phyloP scores from a whole-genome alignment of 805 yeast genomes.

The Torulaspora microellipsoides region DNA sequence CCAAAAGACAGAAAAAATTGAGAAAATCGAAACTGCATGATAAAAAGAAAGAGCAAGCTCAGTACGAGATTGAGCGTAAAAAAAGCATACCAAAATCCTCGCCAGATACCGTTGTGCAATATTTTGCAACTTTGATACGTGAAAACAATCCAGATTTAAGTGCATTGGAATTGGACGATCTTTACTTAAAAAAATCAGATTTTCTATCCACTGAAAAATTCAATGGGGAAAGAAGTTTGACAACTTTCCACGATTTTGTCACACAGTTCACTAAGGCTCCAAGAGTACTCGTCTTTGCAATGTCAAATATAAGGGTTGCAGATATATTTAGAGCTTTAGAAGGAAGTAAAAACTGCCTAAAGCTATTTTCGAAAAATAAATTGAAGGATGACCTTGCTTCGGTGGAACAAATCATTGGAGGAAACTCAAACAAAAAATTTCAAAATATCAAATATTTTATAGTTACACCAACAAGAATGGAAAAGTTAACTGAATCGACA shows the following conservation, averaged over 20 bases:
- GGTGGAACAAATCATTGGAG: slow-evolving; percentile 22
- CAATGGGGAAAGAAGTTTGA: slow-evolving; percentile 48
- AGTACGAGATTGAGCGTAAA: slow-evolving; percentile 57
- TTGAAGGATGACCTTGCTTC: slow-evolving; percentile 51
- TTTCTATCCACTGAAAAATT: slow-evolving; percentile 61
- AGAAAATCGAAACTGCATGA: slow-evolving; percentile 44
- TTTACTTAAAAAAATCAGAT: slow-evolving; percentile 51
- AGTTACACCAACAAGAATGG: slow-evolving; percentile 32
- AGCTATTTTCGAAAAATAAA: slow-evolving; percentile 71
- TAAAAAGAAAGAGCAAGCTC: slow-evolving; percentile 65
- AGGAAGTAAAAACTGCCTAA: slow-evolving; percentile 52
- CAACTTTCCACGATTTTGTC: slow-evolving; percentile 53
- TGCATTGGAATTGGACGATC: slow-evolving; percentile 67
- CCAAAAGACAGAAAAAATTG: slow-evolving; percentile 33
- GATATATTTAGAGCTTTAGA: slow-evolving; percentile 68
- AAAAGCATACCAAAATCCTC: slow-evolving; percentile 48
- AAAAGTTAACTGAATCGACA: slow-evolving; percentile 25
- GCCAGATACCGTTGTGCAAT: slow-evolving; percentile 62
- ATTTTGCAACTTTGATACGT: slow-evolving; percentile 56
- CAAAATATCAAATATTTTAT: slow-evolving; percentile 26
- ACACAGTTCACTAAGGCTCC: slow-evolving; percentile 44
- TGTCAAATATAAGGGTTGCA: slow-evolving; percentile 84
- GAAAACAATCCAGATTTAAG: slow-evolving; percentile 61
- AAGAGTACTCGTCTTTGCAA: slow-evolving; percentile 48
- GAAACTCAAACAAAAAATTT: slow-evolving; percentile 13